Evolutionary conservation across 257 asterid genomes (phyloP).

Genomic region (Solanum pinnatisectum): DNA sequence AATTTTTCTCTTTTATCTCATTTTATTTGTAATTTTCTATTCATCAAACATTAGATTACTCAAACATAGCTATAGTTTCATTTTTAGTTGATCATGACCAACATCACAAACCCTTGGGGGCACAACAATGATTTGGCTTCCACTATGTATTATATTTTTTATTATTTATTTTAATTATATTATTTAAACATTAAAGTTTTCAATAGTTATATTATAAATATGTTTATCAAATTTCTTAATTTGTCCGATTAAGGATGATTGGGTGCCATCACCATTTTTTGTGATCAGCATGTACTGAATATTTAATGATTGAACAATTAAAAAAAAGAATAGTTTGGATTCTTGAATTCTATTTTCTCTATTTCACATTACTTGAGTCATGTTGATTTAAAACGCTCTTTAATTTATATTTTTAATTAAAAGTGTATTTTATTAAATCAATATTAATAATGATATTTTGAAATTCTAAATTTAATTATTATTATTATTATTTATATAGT

Average conservation of each 20-base stretch:
- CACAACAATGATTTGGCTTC: background rate
- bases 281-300: background rate
- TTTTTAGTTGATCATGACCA: background rate
- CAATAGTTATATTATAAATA: background rate
- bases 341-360: background rate
- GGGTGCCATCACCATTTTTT: background rate
- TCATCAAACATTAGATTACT: background rate
- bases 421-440: too few species aligned
- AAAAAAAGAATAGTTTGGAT: too few species aligned
- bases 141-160: background rate
- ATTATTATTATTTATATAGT: too few species aligned
- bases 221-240: background rate
- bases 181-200: background rate
- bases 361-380: background rate
- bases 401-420: too few species aligned
- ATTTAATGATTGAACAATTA: background rate
- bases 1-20: too few species aligned
- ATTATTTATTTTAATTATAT: background rate
- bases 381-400: background rate
- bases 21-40: too few species aligned
- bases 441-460: too few species aligned
- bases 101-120: background rate
- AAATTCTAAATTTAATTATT: background rate
- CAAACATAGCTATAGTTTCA: background rate
- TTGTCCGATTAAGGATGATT: background rate